Evolutionary conservation across 768 basidiomycete species (phyloP), one percentile per base, ranked within the genome.

Genomic region (Boletales sp.): DNA sequence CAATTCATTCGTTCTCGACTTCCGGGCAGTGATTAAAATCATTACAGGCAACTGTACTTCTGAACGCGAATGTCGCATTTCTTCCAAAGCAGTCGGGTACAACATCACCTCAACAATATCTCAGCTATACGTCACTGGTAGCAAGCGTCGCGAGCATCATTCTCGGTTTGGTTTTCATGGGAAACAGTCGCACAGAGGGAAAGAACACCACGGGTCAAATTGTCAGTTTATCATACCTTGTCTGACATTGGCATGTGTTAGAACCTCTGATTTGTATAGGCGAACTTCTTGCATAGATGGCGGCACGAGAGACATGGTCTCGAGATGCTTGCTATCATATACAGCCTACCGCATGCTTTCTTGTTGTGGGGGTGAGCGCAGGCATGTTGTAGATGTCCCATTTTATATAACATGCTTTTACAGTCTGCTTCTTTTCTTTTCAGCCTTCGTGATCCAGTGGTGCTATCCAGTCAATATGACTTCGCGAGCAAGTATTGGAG

Each of bases 31-130:
- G 7, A 28, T 28, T 28, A 5, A 5, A 28, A 28, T 5, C 25
- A 28, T 28, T 45, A 1, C 40, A 84, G 82, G 75, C 74, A 2
- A 81, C 79, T 1, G 80, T 84, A 2, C 65, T 85, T 17, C 59
- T 85, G 18, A 78, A 76, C 33, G 80, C 78, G 11, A 83, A 84
- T 41, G 78, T 86, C 0, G 77, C 73, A 0, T 82, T 84, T 55
- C 66, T 86, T 17, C 76, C 81, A 2, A 82, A 84, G 31, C 67
- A 72, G 25, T 68, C 71, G 21, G 71, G 75, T 13, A 52, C 34
- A 18, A 53, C 42, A 17, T 62, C 58, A 5, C 47, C 61, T 0
- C 66, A 66, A 0, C 72, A 78, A 39, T 69, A 74, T 18, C 61
- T 74, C 13, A 71, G 69, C 43, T 80, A 78, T 50, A 50, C 71